Percentiles rank a stretch among this genome's conserved stretches.
Conservation (phyloP, 1,284 basidiomycete species). For the Neonothopanus nambi region DNA sequence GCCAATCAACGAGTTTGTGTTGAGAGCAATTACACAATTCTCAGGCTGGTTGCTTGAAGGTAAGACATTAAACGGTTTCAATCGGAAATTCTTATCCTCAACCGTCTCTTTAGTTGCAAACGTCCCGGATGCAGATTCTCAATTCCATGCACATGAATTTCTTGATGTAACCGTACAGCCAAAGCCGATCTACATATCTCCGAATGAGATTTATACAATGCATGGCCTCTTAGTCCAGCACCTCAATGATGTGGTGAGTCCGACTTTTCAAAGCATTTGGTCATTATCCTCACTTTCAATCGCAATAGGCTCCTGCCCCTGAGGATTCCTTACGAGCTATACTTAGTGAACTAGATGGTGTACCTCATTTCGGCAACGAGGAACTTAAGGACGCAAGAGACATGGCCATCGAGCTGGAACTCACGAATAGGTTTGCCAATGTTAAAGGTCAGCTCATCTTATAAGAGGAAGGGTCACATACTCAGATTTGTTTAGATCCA, state of each 20-base stretch:
- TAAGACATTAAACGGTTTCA: conserved; percentile 31
- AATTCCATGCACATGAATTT: conserved; percentile 95
- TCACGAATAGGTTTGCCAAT: conserved; percentile 84
- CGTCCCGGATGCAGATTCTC: conserved; percentile 86
- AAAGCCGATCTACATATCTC: conserved; percentile 95
- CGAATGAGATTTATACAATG: conserved; percentile 95
- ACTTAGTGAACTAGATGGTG: conserved; percentile 86
- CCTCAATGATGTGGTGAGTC: conserved; percentile 66
- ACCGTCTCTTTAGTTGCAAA: conserved; percentile 69
- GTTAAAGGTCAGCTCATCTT: conserved; percentile 61
- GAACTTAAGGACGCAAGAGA: conserved; percentile 83
- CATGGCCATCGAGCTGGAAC: conserved; percentile 78
- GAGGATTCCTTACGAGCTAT: conserved; percentile 82
- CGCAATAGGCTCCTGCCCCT: conserved; percentile 57
- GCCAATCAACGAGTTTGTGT: conserved; percentile 90
- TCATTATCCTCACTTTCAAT: background rate
- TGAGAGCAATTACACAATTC: conserved; percentile 66
- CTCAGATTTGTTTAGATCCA: conserved; percentile 58
- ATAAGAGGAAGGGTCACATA: conserved; percentile 8
- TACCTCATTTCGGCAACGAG: conserved; percentile 80
- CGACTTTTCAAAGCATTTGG: conserved; percentile 9
- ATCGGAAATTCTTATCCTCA: conserved; percentile 12
- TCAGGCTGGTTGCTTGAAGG: conserved; percentile 83
- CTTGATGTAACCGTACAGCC: conserved; percentile 91
- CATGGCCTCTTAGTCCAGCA: conserved; percentile 84